phyloP scores from a whole-genome alignment of 805 yeast species.

The Kazachstania taianensis region DNA sequence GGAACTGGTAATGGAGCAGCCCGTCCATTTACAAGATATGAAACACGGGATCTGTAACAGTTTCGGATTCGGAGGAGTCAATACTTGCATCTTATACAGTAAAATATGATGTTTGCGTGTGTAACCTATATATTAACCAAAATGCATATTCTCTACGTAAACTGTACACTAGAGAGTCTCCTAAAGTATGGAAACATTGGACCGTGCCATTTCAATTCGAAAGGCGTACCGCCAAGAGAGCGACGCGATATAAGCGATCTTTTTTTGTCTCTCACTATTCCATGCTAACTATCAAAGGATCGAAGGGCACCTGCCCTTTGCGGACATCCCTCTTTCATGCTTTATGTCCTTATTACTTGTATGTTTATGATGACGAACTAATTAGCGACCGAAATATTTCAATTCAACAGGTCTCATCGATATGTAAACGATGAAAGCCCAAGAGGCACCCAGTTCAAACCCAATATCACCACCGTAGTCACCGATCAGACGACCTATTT shows the following conservation, averaged over 20 bases:
- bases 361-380: too few relatives aligned
- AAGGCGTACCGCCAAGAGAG: too few relatives aligned
- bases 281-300: too few relatives aligned
- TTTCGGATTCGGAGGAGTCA: slow-evolving; percentile 97
- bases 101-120: slow-evolving; percentile 15
- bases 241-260: neutral
- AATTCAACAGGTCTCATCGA: slow-evolving; percentile 53
- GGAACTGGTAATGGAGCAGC: slow-evolving; percentile 37
- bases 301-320: too few relatives aligned
- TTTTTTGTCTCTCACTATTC: neutral
- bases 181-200: too few relatives aligned
- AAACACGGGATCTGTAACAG: slow-evolving; percentile 71
- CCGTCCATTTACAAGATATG: slow-evolving; percentile 33
- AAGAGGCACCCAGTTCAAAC: slow-evolving; percentile 62
- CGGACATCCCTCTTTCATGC: too few relatives aligned
- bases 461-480: slow-evolving; percentile 76
- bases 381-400: slow-evolving; percentile 42
- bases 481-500: slow-evolving; percentile 53
- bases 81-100: slow-evolving; percentile 58
- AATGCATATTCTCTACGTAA: too few relatives aligned
- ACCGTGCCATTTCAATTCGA: too few relatives aligned
- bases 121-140: too few relatives aligned
- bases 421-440: slow-evolving; percentile 55
- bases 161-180: neutral
- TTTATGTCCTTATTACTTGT: too few relatives aligned